A percentile compares a stretch with the other conserved stretches of the same genome.
phyloP scores from a whole-genome alignment of 202 grass and related monocot species.

The Schoenoplectus tabernaemontani region DNA sequence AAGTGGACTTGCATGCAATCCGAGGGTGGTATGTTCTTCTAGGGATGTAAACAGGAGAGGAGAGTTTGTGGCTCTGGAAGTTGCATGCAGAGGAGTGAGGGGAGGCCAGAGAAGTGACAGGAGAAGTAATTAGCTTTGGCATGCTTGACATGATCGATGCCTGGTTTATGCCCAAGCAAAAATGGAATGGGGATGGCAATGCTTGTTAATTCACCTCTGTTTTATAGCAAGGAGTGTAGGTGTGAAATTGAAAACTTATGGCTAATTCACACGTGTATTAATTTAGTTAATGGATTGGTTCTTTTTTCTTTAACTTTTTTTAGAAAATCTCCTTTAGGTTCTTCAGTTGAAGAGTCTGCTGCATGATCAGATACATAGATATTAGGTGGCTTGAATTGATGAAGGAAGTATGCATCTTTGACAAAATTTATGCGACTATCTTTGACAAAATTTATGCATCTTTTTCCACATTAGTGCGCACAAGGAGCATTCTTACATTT shows the following conservation, averaged over 20 bases:
- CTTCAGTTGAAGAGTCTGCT: background rate
- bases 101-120: background rate
- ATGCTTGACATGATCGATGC: constrained; percentile 16
- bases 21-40: background rate
- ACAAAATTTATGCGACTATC: background rate
- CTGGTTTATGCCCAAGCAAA: background rate
- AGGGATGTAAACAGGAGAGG: background rate
- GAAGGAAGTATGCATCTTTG: background rate
- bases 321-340: background rate
- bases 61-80: background rate
- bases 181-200: background rate
- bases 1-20: constrained; percentile 29
- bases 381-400: background rate
- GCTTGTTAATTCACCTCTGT: background rate
- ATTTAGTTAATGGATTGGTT: background rate
- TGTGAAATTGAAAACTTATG: constrained; percentile 17
- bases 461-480: background rate
- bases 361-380: background rate
- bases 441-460: background rate
- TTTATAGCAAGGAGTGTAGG: background rate
- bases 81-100: constrained; percentile 20
- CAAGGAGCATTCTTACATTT: background rate
- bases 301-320: background rate
- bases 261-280: background rate
- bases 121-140: background rate